Percentiles rank a stretch among this genome's conserved stretches.
Conservation (phyloP, 768 basidiomycete genomes). For the Xerocomus spinulosus region DNA sequence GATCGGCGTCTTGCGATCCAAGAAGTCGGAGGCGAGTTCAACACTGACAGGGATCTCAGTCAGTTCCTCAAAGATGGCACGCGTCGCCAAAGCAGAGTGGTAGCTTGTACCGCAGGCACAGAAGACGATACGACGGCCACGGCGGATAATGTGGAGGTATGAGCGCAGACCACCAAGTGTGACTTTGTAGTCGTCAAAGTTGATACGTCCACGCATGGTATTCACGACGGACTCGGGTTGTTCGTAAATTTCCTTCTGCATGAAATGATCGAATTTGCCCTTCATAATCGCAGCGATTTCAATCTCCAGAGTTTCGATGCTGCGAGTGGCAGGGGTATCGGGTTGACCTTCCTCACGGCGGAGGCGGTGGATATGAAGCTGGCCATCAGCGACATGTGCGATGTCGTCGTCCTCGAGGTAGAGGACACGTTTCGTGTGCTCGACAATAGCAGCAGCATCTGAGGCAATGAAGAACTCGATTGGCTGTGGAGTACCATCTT, state of each 20-base stretch:
- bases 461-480: constrained; percentile 99
- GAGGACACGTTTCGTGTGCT: constrained; percentile 98
- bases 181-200: constrained; percentile 89
- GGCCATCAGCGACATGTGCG: constrained; percentile 94
- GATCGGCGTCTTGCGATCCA: constrained; percentile 98
- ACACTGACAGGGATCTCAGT: constrained; percentile 98
- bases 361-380: constrained; percentile 97
- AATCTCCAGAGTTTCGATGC: constrained; percentile 96
- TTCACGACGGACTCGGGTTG: constrained; percentile 99
- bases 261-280: constrained; percentile 99
- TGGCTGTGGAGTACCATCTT: constrained; percentile 96
- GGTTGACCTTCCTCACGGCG: constrained; percentile 75
- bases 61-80: constrained; percentile 97
- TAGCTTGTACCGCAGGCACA: constrained; percentile 98
- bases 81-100: constrained; percentile 94
- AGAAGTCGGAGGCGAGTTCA: constrained; percentile 95
- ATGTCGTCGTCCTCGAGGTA: constrained; percentile 99
- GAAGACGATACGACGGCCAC: constrained; percentile 92
- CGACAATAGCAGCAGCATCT: constrained; percentile 92
- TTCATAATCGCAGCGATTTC: constrained; percentile 99
- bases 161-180: constrained; percentile 93
- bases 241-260: constrained; percentile 99
- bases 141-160: constrained; percentile 93
- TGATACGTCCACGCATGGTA: constrained; percentile 99
- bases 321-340: constrained; percentile 66